phyloP scores from a whole-genome alignment of 2,329 filamentous ascomycete genomes.

The Ustulina deusta region DNA sequence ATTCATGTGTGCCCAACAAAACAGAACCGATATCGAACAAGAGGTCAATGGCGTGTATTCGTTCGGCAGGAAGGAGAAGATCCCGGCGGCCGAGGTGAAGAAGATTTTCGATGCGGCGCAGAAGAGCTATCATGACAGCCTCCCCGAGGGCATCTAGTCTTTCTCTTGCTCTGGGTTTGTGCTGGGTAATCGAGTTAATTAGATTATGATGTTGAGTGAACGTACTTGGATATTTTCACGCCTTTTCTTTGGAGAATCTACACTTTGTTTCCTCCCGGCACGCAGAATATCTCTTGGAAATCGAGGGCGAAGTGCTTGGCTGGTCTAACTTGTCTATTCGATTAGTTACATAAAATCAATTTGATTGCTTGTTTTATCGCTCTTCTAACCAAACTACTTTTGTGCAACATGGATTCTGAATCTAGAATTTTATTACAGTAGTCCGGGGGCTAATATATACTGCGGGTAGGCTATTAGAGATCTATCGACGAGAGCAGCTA shows the following conservation, averaged over 20 bases:
- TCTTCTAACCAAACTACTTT: neutral
- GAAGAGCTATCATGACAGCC: conserved; percentile 58
- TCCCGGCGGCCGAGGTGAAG: conserved; percentile 68
- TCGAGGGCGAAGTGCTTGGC: no score
- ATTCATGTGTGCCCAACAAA: neutral
- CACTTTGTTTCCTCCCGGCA: neutral
- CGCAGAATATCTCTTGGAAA: neutral
- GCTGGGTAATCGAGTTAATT: neutral
- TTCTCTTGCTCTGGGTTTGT: neutral
- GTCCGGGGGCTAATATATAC: no score
- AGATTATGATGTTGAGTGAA: neutral
- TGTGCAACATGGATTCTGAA: no score
- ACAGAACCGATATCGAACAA: conserved; percentile 71
- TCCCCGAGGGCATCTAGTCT: conserved; percentile 35
- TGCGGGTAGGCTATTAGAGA: no score
- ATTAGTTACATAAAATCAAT: no score
- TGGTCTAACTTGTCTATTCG: neutral
- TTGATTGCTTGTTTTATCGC: no score
- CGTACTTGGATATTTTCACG: no score
- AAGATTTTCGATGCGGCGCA: conserved; percentile 67
- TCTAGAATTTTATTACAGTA: no score
- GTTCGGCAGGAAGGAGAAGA: conserved; percentile 70
- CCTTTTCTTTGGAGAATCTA: neutral
- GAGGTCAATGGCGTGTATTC: conserved; percentile 76
- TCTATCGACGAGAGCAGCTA: no score